These are phyloP conservation scores for Blastomyces percursus DNA, from an alignment of 2,329 filamentous ascomycete species.

Conservation along the genomic window DNA sequence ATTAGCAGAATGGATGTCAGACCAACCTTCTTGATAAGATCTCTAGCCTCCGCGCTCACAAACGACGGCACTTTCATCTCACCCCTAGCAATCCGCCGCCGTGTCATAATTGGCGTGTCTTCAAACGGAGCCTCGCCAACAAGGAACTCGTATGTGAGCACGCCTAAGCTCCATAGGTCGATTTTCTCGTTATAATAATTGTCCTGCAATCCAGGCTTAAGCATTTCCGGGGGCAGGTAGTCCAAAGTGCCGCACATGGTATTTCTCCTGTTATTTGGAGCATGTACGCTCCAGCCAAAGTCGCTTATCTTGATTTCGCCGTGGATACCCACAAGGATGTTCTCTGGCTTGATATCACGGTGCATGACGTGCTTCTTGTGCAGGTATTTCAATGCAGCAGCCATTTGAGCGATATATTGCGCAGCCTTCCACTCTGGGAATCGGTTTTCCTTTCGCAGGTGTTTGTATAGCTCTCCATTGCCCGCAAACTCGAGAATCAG, in stretches of 20 bases:
- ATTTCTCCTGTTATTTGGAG: conserved; percentile 82
- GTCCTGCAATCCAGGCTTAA: conserved; percentile 66
- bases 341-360: conserved; percentile 94
- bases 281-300: conserved; percentile 97
- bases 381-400: conserved; percentile 76
- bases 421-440: conserved; percentile 81
- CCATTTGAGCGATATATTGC: conserved; percentile 83
- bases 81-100: conserved; percentile 71
- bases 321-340: conserved; percentile 90
- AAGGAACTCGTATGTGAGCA: conserved; percentile 91
- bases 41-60: conserved; percentile 78
- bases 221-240: conserved; percentile 97
- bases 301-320: conserved; percentile 98
- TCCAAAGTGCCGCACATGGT: conserved; percentile 97
- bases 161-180: conserved; percentile 90
- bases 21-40: conserved; percentile 80
- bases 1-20: not conserved
- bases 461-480: conserved; percentile 80
- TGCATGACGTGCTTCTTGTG: conserved; percentile 98
- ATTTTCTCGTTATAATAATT: conserved; percentile 94
- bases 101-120: conserved; percentile 89
- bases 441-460: conserved; percentile 62
- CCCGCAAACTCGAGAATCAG: conserved; percentile 78
- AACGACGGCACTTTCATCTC: conserved; percentile 91
- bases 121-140: conserved; percentile 96